Evolutionary conservation across 805 yeast genomes (phyloP), one percentile per base, ranked within the genome.

Genomic region (Starmerella gropengiesseri): DNA sequence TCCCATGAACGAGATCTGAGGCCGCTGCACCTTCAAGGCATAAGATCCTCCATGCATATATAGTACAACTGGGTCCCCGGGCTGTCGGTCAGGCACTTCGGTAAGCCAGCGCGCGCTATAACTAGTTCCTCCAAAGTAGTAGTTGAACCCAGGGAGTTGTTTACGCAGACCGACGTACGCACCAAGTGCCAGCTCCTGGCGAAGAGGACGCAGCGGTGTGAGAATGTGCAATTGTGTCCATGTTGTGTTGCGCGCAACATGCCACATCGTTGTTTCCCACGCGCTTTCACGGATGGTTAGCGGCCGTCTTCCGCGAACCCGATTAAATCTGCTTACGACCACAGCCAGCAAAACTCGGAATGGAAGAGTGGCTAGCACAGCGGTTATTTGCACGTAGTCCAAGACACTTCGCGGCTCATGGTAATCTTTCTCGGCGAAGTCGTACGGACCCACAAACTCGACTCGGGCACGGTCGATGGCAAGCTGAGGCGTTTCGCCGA

Each of bases 21-120:
- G 47, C 12, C 31, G n/a, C 12, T 48, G 40, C 28, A 43, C 25
- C 27, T 49, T 46, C 31, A 53, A 28, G 12, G 47, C 51, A 35
- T 45, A 55, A 2, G 54, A 55, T 5, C 59, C 59, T 14, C 59
- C 59, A 36, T 55, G 59, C 35, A 52, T 20, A 37, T 51, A 55
- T n/a, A 52, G 22, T 6, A 55, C 16, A 7, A 55, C 57, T 4
- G 57, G 57, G 31, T 54, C 59, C 12, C 39, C 33, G 7, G 50
- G 53, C 3, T 13, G 29, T 3, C 58, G 47, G 41, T 47, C 37
- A n/a, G 46, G 46, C 7, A 43, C 45, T 40, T 55, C 56, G 36
- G 37, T 37, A 5, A 55, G 31, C 57, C 57, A 55, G 11, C 50
- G 38, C 8, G 51, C 53, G 18, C 47, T 44, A 39, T 21, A 50